These are phyloP conservation scores for Cytospora piceicola DNA, from an alignment of 2,329 filamentous ascomycete species.

Conservation along the genomic window DNA sequence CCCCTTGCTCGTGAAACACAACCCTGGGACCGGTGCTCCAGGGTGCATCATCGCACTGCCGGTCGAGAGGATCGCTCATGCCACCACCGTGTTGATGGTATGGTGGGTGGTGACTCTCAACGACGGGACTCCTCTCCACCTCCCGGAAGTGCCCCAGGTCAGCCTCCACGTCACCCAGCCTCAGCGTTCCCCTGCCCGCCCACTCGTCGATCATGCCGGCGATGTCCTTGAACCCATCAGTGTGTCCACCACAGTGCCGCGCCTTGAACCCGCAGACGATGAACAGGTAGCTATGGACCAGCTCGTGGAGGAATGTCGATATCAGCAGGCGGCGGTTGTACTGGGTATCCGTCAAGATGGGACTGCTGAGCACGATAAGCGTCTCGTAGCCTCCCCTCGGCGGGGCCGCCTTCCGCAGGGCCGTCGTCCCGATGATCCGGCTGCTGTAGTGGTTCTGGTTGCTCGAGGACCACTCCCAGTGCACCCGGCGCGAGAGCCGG, in stretches of 20 bases:
- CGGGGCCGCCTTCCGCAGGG: slow-evolving; percentile 52
- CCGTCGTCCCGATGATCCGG: slow-evolving; percentile 66
- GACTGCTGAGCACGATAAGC: slow-evolving; percentile 62
- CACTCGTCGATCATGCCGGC: slow-evolving; percentile 64
- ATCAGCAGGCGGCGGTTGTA: slow-evolving; percentile 66
- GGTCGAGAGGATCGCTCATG: slow-evolving; percentile 10
- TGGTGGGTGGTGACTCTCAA: slow-evolving; percentile 4
- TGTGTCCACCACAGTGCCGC: slow-evolving; percentile 61
- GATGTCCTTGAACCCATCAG: slow-evolving; percentile 61
- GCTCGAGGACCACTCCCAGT: slow-evolving; percentile 64
- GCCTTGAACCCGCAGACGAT: slow-evolving; percentile 64
- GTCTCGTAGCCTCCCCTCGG: slow-evolving; percentile 60
- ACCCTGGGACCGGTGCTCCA: slow-evolving; percentile 24
- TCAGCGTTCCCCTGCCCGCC: slow-evolving; percentile 59
- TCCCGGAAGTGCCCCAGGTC: slow-evolving; percentile 59
- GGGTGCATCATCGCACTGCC: background rate
- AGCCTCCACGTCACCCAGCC: slow-evolving; percentile 63
- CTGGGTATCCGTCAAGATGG: slow-evolving; percentile 57
- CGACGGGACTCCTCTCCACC: slow-evolving; percentile 30
- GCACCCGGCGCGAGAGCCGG: slow-evolving; percentile 58
- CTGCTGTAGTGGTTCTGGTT: slow-evolving; percentile 50
- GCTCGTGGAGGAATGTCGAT: slow-evolving; percentile 67
- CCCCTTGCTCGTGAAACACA: slow-evolving; percentile 10
- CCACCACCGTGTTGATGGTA: slow-evolving; percentile 17
- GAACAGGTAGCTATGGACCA: slow-evolving; percentile 70